Conservation (phyloP, 2,329 filamentous ascomycete genomes). For the Aspergillus ruber region DNA sequence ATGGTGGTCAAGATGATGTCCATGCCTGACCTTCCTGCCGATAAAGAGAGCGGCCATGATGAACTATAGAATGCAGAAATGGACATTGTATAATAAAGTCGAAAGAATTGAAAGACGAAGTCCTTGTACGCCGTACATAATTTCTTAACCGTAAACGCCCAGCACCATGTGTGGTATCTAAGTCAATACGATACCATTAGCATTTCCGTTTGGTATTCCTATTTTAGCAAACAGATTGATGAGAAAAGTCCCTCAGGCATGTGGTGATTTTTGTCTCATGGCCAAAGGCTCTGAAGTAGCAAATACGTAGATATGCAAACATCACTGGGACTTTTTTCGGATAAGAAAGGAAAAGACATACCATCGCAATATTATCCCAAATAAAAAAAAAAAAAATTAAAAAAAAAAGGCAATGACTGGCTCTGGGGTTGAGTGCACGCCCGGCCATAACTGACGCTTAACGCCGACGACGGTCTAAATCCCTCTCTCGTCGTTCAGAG, state of each 20-base stretch:
- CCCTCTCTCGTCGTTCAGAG: constrained; percentile 21
- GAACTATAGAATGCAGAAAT: constrained; percentile 37
- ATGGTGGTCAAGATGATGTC: constrained; percentile 95
- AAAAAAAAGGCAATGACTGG: no score
- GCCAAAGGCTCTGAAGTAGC: constrained; percentile 95
- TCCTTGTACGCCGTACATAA: constrained; percentile 1
- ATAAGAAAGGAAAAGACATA: no score
- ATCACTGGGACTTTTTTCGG: constrained; percentile 62
- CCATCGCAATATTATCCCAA: no score
- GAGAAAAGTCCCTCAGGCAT: no score
- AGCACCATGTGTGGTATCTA: constrained; percentile 1
- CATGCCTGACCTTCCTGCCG: constrained; percentile 63
- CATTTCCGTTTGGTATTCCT: no score
- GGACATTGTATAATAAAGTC: constrained; percentile 9
- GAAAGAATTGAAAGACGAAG: constrained; percentile 2
- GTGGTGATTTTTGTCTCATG: no score
- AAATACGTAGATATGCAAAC: constrained; percentile 95
- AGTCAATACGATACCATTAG: neutral
- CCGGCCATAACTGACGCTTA: constrained; percentile 7
- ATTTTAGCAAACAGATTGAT: no score
- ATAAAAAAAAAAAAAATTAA: no score
- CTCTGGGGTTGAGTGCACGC: no score
- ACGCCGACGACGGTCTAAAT: constrained; percentile 19
- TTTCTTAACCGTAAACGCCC: constrained; percentile 7
- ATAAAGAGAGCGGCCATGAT: constrained; percentile 35